Percentiles rank a stretch among this genome's conserved stretches.
These are phyloP conservation scores for Lathyrus aphaca DNA, from an alignment of 306 rosid genomes.

Conservation along the genomic window DNA sequence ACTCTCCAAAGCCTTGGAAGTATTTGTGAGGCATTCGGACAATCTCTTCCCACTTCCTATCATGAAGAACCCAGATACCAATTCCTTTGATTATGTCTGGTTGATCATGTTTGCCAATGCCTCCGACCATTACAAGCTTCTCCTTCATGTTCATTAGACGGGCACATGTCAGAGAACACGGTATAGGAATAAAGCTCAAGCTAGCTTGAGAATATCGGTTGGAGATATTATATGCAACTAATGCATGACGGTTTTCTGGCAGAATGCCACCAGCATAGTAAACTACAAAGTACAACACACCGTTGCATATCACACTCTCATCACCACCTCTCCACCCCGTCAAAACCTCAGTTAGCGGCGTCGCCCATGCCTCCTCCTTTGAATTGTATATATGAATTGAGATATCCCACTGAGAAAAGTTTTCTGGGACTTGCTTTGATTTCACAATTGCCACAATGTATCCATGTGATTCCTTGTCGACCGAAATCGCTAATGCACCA, in stretches of 20 bases:
- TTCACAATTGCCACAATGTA: constrained; percentile 73
- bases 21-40: constrained; percentile 84
- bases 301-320: constrained; percentile 88
- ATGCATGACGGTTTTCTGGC: constrained; percentile 70
- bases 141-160: constrained; percentile 90
- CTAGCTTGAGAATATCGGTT: constrained; percentile 49
- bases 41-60: constrained; percentile 79
- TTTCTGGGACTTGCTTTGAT: constrained; percentile 83
- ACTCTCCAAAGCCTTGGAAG: constrained; percentile 97
- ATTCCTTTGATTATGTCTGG: constrained; percentile 93
- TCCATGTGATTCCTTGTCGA: constrained; percentile 52
- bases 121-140: constrained; percentile 98
- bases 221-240: constrained; percentile 64
- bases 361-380: constrained; percentile 58
- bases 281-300: constrained; percentile 75
- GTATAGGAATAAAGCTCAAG: constrained; percentile 74
- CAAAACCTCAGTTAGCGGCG: constrained; percentile 70
- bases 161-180: constrained; percentile 88
- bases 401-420: constrained; percentile 75
- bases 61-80: constrained; percentile 86
- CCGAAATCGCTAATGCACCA: constrained; percentile 78
- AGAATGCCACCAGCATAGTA: constrained; percentile 71
- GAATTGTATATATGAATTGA: constrained; percentile 76
- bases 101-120: constrained; percentile 79
- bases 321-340: constrained; percentile 96